phyloP scores from a whole-genome alignment of 768 basidiomycete species.

The Dendrothele bispora region DNA sequence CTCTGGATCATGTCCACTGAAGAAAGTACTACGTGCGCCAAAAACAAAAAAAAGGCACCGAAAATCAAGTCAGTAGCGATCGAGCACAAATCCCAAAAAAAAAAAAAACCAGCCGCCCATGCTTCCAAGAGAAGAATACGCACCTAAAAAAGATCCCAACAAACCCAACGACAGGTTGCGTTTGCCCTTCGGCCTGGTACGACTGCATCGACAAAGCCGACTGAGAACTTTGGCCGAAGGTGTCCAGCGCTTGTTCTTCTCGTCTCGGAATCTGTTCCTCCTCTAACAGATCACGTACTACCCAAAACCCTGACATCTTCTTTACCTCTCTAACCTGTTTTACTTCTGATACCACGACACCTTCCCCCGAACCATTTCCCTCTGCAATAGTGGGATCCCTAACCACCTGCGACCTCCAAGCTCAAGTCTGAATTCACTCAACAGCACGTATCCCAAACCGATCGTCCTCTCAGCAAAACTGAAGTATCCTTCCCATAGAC shows the following conservation, averaged over 20 bases:
- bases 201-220: constrained; percentile 26
- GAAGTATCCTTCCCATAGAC: too few relatives aligned
- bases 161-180: constrained; percentile 28
- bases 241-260: background rate
- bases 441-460: too few relatives aligned
- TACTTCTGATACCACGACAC: background rate
- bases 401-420: background rate
- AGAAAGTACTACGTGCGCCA: constrained; percentile 58
- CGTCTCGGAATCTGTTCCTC: constrained; percentile 6
- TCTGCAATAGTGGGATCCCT: background rate
- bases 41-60: background rate
- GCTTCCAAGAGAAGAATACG: background rate
- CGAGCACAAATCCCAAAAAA: background rate
- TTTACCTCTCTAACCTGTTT: background rate
- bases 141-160: constrained; percentile 77
- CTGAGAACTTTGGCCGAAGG: constrained; percentile 14
- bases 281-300: background rate
- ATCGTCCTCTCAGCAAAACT: too few relatives aligned
- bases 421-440: too few relatives aligned
- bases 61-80: background rate
- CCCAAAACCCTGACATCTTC: background rate
- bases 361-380: background rate
- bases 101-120: too few relatives aligned
- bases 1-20: constrained; percentile 67
- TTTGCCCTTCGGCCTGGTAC: background rate